Conservation (phyloP, 176 grass and related monocot genomes). For the Oryza meridionalis region DNA sequence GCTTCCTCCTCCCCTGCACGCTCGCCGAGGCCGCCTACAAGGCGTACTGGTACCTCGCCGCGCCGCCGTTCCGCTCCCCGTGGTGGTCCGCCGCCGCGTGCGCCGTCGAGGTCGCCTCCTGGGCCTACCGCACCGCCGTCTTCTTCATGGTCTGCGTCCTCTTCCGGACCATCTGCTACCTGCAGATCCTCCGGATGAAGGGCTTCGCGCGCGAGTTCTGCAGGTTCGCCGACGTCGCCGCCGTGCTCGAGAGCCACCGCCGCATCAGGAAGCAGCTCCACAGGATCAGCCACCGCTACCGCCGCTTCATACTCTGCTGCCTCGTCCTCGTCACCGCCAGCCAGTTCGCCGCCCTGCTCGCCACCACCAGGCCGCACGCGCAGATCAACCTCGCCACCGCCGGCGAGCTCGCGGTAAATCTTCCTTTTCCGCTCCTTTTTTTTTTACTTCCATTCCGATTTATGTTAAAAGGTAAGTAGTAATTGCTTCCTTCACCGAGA, state of each 20-base stretch:
- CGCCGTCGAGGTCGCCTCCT: slow-evolving; percentile 62
- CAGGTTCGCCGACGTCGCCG: slow-evolving; percentile 62
- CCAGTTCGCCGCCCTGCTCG: slow-evolving; percentile 75
- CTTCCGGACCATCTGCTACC: slow-evolving; percentile 82
- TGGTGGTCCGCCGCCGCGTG: slow-evolving; percentile 44
- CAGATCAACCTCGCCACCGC: slow-evolving; percentile 63
- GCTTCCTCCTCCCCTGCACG: slow-evolving; percentile 61
- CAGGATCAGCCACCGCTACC: slow-evolving; percentile 76
- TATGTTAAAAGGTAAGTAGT: neutral
- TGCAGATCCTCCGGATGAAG: slow-evolving; percentile 81
- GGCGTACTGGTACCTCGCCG: slow-evolving; percentile 57
- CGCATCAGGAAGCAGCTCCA: slow-evolving; percentile 66
- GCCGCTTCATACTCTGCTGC: slow-evolving; percentile 61
- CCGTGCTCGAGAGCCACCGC: slow-evolving; percentile 67
- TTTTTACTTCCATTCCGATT: neutral
- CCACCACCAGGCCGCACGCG: slow-evolving; percentile 72
- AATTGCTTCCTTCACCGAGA: neutral
- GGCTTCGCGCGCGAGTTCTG: slow-evolving; percentile 71
- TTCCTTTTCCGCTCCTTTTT: neutral
- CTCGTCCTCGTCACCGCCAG: slow-evolving; percentile 68
- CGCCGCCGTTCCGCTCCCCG: slow-evolving; percentile 27
- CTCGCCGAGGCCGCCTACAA: slow-evolving; percentile 64
- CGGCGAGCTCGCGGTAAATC: slow-evolving; percentile 83
- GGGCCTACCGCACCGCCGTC: slow-evolving; percentile 69
- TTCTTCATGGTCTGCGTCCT: slow-evolving; percentile 79